Base-by-base conservation (phyloP, 2,329 filamentous ascomycete species). In the Didymella pomorum region DNA sequence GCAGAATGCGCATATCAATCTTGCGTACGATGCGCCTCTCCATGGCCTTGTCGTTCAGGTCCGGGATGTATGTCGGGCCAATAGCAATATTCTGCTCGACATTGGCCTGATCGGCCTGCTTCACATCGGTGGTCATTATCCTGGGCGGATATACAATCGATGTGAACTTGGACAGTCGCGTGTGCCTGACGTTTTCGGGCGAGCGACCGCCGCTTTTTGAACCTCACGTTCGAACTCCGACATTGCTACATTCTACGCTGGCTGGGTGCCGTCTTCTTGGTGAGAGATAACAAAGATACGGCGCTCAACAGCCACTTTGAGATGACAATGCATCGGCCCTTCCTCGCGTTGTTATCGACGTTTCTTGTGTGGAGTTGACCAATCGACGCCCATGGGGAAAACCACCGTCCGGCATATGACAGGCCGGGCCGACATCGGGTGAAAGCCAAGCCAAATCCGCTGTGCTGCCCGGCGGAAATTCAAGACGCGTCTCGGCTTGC, bases 21-120 rank as follows among this genome's bases (percentile, higher is more conserved):
- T 67, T 67, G 23, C 65, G 63, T 10, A 67, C 63, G 29, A 67
- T 57, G 21, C 64, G 62, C 45, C 51, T 58, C 43, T 66, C 64
- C 62, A 64, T 60, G 12, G 65, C 65, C 21, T 67, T 67, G 60
- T 67, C 63, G 43, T 63, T 62, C 20, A 66, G 33, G 21, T 66
- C 64, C 25, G 64, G 64, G 3, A 63, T 29, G 29, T 64, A 64
- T 21, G 54, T 53, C 21, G 62, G 29, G 11, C 57, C 60, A 9
- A 50, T 39, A 8, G 51, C 57, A 14, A 64, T 10, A n/a, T 61
- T 49, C 16, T 52, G 62, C 35, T 64, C 62, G 29, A 62, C 26
- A 21, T 52, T 55, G 50, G 45, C 60, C 28, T 45, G 33, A 8
- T 61, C 58, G 42, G 48, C 51, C 18, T 55, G 23, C 37, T 62